Evolutionary conservation across 2,329 filamentous ascomycete species (phyloP).

Genomic region (Cladophialophora carrionii): DNA sequence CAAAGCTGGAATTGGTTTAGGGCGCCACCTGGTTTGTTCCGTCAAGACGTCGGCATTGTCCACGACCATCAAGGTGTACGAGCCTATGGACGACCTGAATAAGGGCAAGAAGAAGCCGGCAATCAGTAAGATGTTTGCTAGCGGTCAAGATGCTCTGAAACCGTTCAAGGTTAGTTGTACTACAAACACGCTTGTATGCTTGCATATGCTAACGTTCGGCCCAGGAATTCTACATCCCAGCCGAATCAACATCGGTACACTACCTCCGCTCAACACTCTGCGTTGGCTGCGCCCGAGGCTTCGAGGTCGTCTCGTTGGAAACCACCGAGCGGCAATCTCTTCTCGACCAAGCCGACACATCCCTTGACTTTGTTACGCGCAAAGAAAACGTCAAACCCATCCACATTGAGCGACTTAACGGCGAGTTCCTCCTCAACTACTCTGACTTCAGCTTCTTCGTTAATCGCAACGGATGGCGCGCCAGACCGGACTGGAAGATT

Average conservation of each 20-base stretch:
- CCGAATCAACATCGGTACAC: constrained; percentile 96
- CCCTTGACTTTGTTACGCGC: constrained; percentile 91
- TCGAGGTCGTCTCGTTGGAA: constrained; percentile 94
- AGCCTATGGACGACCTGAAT: constrained; percentile 91
- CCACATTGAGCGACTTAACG: constrained; percentile 94
- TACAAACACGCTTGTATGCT: neutral
- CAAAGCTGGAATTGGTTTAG: constrained; percentile 92
- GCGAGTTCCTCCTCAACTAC: constrained; percentile 97
- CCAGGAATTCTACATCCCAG: constrained; percentile 94
- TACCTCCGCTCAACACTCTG: constrained; percentile 96
- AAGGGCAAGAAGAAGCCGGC: constrained; percentile 96
- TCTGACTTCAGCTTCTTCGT: constrained; percentile 99
- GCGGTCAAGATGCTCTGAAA: constrained; percentile 90
- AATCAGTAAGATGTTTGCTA: constrained; percentile 92
- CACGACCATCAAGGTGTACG: constrained; percentile 98
- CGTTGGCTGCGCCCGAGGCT: constrained; percentile 91
- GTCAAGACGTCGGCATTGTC: constrained; percentile 93
- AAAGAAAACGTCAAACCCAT: constrained; percentile 94
- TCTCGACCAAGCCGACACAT: constrained; percentile 95
- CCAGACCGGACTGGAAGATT: constrained; percentile 93
- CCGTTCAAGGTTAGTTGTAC: constrained; percentile 71
- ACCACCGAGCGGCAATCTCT: constrained; percentile 98
- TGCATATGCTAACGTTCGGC: constrained; percentile 35
- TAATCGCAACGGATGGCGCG: constrained; percentile 96
- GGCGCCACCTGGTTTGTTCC: constrained; percentile 90